phyloP scores from a whole-genome alignment of 441 rosid species.

The Corymbia citriodora region DNA sequence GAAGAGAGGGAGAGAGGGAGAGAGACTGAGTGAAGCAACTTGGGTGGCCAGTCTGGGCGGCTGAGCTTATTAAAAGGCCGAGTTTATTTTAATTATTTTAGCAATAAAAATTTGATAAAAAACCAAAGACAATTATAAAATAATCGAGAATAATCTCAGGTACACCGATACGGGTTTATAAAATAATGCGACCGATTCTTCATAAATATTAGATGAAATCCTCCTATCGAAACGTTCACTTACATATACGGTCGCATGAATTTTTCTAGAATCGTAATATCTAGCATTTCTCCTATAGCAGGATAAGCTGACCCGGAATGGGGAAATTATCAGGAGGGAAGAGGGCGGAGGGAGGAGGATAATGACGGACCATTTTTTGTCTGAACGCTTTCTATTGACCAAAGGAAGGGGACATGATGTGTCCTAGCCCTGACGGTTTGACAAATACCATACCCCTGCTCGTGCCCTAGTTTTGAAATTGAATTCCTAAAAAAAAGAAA shows the following conservation, averaged over 20 bases:
- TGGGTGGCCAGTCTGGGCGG: slow-evolving; percentile 83
- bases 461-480: not conserved
- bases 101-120: not conserved
- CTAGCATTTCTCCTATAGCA: not conserved
- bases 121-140: not conserved
- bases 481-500: not conserved
- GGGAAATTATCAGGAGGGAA: not conserved
- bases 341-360: not conserved
- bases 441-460: not conserved
- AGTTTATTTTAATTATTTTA: slow-evolving; percentile 2
- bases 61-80: slow-evolving; percentile 46
- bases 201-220: not conserved
- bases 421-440: not conserved
- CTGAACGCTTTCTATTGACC: not conserved
- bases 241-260: not conserved
- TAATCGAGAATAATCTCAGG: not conserved
- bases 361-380: not conserved
- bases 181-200: not conserved
- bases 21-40: slow-evolving; percentile 17
- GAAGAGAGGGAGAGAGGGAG: slow-evolving; percentile 13
- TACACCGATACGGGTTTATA: not conserved
- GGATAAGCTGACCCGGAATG: not conserved
- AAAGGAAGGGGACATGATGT: not conserved
- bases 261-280: not conserved
- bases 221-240: not conserved